A percentile compares a stretch with the other conserved stretches of the same genome.
phyloP scores from a whole-genome alignment of 1,139 yeast genomes.

The Yamadazyma dushanensis region DNA sequence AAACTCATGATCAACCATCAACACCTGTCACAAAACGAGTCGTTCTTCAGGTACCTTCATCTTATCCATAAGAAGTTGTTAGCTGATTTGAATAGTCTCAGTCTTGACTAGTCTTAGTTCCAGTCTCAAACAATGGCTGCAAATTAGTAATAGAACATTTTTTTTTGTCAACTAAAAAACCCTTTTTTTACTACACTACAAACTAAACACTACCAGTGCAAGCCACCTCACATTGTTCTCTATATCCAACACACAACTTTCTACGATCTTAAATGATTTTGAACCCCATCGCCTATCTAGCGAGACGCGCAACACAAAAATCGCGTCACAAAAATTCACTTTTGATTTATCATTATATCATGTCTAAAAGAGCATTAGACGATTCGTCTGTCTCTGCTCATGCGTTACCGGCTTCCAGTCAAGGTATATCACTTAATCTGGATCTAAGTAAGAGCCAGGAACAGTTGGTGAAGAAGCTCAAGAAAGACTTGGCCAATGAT shows the following conservation, averaged over 20 bases:
- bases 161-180: neutral
- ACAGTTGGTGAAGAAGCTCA: slow-evolving; percentile 36
- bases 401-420: slow-evolving; percentile 46
- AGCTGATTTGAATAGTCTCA: slow-evolving; percentile 11
- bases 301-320: slow-evolving; percentile 2
- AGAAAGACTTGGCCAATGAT: slow-evolving; percentile 16
- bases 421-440: slow-evolving; percentile 24
- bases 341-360: slow-evolving; percentile 3
- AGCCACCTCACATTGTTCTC: no score
- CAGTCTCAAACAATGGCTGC: no score
- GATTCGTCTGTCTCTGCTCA: slow-evolving; percentile 33
- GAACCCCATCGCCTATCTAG: no score
- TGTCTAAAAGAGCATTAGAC: slow-evolving; percentile 16
- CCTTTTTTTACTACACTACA: no score
- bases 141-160: neutral
- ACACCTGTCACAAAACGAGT: slow-evolving; percentile 8
- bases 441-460: slow-evolving; percentile 29
- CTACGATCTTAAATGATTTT: no score
- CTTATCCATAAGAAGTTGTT: slow-evolving; percentile 15
- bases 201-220: no score
- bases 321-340: slow-evolving; percentile 1
- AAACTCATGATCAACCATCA: slow-evolving; percentile 5
- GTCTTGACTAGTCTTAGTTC: neutral
- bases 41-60: slow-evolving; percentile 11
- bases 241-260: no score